A percentile compares a stretch with the other conserved stretches of the same genome.
Conservation (phyloP, 345 rosid genomes). For the Eucalyptus erythrocorys region DNA sequence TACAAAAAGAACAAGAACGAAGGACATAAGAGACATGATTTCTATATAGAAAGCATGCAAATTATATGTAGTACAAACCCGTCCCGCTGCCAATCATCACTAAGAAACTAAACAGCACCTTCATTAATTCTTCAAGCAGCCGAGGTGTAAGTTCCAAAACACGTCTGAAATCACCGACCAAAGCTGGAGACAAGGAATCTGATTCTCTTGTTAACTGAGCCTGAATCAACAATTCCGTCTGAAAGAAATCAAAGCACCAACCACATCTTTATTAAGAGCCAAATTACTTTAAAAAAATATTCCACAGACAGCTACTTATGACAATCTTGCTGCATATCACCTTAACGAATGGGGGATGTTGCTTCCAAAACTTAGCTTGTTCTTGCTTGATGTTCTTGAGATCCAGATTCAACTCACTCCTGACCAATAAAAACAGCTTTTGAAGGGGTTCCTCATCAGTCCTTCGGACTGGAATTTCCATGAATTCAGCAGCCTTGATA, state of each 20-base stretch:
- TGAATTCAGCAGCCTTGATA: conserved; percentile 90
- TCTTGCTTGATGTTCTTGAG: conserved; percentile 97
- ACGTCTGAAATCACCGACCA: conserved; percentile 70
- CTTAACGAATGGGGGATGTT: conserved; percentile 96
- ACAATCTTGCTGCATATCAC: conserved; percentile 14
- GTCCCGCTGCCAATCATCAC: background rate
- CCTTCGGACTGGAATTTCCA: conserved; percentile 97
- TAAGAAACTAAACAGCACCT: conserved; percentile 31
- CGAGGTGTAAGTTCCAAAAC: conserved; percentile 94
- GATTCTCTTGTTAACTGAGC: conserved; percentile 88
- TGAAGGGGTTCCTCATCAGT: conserved; percentile 94
- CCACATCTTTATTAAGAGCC: background rate
- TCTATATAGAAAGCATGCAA: background rate
- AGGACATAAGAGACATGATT: background rate
- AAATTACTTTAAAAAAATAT: background rate
- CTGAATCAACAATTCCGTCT: conserved; percentile 97
- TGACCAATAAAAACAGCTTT: conserved; percentile 87
- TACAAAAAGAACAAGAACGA: background rate
- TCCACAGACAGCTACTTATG: background rate
- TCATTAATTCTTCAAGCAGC: conserved; percentile 89
- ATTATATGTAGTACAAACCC: background rate
- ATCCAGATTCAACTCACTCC: conserved; percentile 96
- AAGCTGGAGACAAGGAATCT: conserved; percentile 62
- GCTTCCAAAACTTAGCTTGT: conserved; percentile 99
- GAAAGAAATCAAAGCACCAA: background rate